Evolutionary conservation across 2,329 filamentous ascomycete genomes (phyloP), one percentile per base, ranked within the genome.

Genomic region (Sporothrix brasiliensis): DNA sequence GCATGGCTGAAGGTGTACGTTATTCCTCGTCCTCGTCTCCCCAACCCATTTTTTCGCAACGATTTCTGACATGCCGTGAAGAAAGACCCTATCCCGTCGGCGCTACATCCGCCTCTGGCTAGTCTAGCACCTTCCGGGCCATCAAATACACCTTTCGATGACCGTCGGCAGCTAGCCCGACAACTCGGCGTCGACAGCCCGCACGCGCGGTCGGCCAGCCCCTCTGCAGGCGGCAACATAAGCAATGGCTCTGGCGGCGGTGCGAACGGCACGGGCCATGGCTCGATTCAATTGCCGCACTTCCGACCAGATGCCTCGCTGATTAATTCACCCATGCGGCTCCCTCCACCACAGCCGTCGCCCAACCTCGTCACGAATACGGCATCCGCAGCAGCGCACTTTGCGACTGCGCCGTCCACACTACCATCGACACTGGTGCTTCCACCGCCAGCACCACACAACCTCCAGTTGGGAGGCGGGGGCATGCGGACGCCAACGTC

Each of bases 1-100:
- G 82, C 60, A 85, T 85, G 84, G 82, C 83, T 5, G 83, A 85
- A 58, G 82, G 83, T 53, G 79, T 80, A 75, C 72, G 78, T 58
- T 30, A 2, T 72, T 27, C 10, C 2, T 21, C 16, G 30, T 30
- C 27, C 39, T 66, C 11, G 16, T n/a, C 3, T 13, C 10, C 16
- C 34, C 3, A 19, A 9, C 39, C 9, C n/a, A 4, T 41, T 7
- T 63, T n/a, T 44, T 21, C 5, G 30, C 7, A n/a, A 6, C 11
- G 3, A 7, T 21, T 47, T 14, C 41, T 71, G 21, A 50, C 47
- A 10, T 21, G 7, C 7, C 16, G 3, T 30, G 4, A 56, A 61
- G 77, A 78, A 69, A 68, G 74, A 75, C 14, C 74, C 74, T 4
- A 73, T 75, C 1, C 74, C 74, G 3, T 75, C 73, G 3, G 74